A percentile compares a stretch with the other conserved stretches of the same genome.
Evolutionary conservation across 805 yeast species (phyloP).

Genomic region (Saturnispora halmiae): DNA sequence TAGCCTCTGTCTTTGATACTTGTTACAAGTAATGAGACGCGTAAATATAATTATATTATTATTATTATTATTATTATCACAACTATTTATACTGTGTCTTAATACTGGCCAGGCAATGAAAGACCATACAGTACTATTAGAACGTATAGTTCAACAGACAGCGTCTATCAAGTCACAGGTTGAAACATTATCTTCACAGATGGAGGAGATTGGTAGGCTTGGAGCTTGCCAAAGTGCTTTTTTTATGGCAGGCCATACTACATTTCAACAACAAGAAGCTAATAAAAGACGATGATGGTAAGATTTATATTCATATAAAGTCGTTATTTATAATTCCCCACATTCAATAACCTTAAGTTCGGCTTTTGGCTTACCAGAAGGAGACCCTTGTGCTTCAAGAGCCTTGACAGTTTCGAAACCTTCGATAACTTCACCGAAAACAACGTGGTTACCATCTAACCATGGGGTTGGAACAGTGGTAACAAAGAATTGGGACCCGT

Average conservation of each 20-base stretch:
- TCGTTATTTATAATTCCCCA: conserved; percentile 39
- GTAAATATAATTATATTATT: too few species aligned
- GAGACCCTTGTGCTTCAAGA: conserved; percentile 57
- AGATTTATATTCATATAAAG: conserved; percentile 10
- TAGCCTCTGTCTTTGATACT: too few species aligned
- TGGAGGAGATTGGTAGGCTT: conserved; percentile 20
- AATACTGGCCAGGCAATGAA: too few species aligned
- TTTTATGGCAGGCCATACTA: conserved; percentile 26
- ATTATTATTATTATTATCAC: too few species aligned
- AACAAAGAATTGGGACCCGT: conserved; percentile 95
- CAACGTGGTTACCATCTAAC: conserved; percentile 93
- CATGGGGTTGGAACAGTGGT: conserved; percentile 82
- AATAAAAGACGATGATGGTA: conserved; percentile 15
- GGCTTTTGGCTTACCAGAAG: conserved; percentile 38
- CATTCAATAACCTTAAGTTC: conserved; percentile 45
- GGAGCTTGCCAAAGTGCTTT: conserved; percentile 24
- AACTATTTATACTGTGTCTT: too few species aligned
- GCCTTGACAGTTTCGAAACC: conserved; percentile 81
- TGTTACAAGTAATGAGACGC: too few species aligned
- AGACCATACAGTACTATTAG: conserved; percentile 17
- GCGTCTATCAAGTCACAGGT: conserved; percentile 17
- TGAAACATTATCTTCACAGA: conserved; percentile 21
- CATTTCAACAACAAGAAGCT: conserved; percentile 24
- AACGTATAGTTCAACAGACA: conserved; percentile 18
- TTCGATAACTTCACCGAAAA: conserved; percentile 83